These are phyloP conservation scores for Exophiala sideris DNA, from an alignment of 2,329 filamentous ascomycete species.

Conservation along the genomic window DNA sequence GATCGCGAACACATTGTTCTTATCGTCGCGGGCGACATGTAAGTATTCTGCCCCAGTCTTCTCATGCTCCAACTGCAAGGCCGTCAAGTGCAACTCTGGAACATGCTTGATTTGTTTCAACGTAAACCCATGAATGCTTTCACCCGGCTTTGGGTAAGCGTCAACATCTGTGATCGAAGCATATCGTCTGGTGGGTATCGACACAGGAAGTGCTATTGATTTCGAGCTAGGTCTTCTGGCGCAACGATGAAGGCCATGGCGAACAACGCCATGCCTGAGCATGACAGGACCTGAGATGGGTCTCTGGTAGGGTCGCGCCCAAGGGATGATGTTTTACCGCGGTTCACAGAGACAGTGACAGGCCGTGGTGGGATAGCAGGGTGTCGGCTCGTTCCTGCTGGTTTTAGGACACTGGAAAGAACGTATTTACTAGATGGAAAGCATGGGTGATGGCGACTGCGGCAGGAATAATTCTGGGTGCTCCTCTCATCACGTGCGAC, in stretches of 20 bases:
- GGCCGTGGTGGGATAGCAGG: too few relatives aligned
- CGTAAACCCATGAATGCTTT: constrained; percentile 90
- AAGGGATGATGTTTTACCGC: too few relatives aligned
- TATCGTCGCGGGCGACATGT: constrained; percentile 89
- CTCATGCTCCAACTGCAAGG: constrained; percentile 85
- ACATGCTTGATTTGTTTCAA: constrained; percentile 85
- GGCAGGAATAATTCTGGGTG: too few relatives aligned
- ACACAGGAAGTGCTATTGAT: background rate
- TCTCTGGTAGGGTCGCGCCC: too few relatives aligned
- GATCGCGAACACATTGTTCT: constrained; percentile 99
- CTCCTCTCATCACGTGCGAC: too few relatives aligned
- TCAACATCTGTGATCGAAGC: constrained; percentile 73
- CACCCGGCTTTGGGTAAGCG: constrained; percentile 72
- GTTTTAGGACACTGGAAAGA: too few relatives aligned
- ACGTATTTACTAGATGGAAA: too few relatives aligned
- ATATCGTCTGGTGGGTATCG: constrained; percentile 33
- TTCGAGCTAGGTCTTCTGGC: constrained; percentile 3
- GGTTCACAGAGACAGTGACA: too few relatives aligned
- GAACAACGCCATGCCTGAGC: constrained; percentile 26
- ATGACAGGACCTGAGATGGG: constrained; percentile 13
- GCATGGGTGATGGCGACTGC: too few relatives aligned
- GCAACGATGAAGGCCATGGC: constrained; percentile 19
- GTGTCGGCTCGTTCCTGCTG: too few relatives aligned
- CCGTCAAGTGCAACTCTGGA: constrained; percentile 88
- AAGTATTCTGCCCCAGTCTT: constrained; percentile 95